These are phyloP conservation scores for Colletotrichum liaoningense DNA, from an alignment of 2,329 filamentous ascomycete species.

Conservation along the genomic window DNA sequence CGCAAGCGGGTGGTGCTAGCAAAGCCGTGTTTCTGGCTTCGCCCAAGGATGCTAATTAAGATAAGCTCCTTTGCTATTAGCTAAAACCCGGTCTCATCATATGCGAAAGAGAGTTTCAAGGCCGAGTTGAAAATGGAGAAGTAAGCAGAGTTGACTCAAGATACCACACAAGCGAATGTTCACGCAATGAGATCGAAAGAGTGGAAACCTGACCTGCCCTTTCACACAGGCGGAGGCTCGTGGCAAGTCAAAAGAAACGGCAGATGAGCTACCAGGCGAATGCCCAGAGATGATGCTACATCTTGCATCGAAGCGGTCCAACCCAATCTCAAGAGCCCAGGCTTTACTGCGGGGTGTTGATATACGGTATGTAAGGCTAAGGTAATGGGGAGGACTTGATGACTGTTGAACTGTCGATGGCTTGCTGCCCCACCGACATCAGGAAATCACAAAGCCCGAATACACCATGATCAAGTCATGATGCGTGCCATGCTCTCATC, in stretches of 20 bases:
- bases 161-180: no score
- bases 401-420: no score
- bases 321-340: constrained; percentile 8
- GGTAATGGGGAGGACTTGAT: neutral
- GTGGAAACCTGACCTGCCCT: neutral
- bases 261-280: neutral
- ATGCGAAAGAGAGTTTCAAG: no score
- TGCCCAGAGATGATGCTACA: neutral
- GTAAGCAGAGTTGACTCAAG: no score
- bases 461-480: neutral
- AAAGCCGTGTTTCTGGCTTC: no score
- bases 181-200: neutral
- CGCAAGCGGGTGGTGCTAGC: no score
- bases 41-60: no score
- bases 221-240: neutral
- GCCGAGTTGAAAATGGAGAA: no score
- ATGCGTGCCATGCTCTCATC: neutral
- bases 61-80: no score
- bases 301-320: constrained; percentile 18
- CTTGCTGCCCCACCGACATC: no score
- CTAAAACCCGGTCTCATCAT: no score
- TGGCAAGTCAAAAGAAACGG: neutral
- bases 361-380: neutral
- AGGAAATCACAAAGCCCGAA: neutral
- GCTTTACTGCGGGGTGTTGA: neutral